A percentile compares a stretch with the other conserved stretches of the same genome.
Evolutionary conservation across 768 basidiomycete species (phyloP).

Genomic region (Suillus paluster): DNA sequence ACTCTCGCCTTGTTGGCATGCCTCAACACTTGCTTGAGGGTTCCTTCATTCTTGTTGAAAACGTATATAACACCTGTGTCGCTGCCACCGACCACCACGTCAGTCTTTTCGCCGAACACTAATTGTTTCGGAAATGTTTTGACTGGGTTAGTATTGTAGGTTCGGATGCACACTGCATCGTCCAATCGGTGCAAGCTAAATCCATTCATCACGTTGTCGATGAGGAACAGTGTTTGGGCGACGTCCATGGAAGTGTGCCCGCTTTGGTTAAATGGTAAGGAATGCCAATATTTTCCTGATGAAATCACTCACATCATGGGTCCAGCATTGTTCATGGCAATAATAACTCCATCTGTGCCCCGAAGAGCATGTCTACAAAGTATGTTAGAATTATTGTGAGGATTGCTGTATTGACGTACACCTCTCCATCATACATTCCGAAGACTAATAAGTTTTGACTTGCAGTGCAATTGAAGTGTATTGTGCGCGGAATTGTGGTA

Average conservation of each 20-base stretch:
- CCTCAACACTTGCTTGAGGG: not conserved
- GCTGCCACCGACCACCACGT: not conserved
- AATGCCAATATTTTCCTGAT: not conserved
- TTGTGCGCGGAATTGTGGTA: not conserved
- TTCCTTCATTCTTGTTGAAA: not conserved
- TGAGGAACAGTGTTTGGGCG: not conserved
- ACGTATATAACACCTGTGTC: not conserved
- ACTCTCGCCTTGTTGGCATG: not conserved
- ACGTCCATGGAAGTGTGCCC: not conserved
- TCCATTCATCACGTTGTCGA: not conserved
- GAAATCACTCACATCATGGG: not conserved
- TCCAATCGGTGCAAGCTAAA: not conserved
- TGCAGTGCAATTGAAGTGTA: not conserved
- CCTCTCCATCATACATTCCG: constrained; percentile 9
- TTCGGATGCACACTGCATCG: not conserved
- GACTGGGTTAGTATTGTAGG: not conserved
- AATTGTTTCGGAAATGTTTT: not conserved
- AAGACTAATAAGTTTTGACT: constrained; percentile 5
- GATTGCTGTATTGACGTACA: not conserved
- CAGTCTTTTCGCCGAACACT: not conserved
- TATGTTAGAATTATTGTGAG: not conserved
- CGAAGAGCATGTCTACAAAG: not conserved
- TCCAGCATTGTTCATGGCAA: not conserved
- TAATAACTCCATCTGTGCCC: not conserved
- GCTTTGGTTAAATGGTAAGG: not conserved